Evolutionary conservation across 1,284 basidiomycete species (phyloP), one percentile per base, ranked within the genome.

Genomic region (Sporisorium iseilematis-ciliati): DNA sequence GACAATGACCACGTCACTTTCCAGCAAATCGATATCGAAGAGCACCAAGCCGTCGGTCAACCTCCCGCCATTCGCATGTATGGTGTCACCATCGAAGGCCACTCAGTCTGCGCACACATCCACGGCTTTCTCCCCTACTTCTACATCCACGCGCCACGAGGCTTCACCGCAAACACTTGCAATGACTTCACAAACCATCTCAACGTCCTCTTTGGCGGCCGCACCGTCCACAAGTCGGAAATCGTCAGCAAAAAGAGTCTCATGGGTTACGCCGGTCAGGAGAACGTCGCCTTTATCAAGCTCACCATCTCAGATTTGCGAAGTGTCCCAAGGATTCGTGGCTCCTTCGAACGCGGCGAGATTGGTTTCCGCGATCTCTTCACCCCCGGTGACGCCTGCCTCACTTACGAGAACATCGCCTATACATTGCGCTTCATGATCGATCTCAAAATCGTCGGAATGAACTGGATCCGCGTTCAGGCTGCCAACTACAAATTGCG

Each of bases 391-490:
- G 82, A 84, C 10, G 50, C 62, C n/a, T 46, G 62, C 55, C 68
- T 83, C 25, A 82, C 78, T 41, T 85, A 82, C 61, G 83, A 85
- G 49, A 84, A 85, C 57, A 81, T 85, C 57, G 81, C 80, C 5
- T 85, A 84, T 57, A 76, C 82, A 0, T 55, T 85, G 23, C 80
- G 83, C 42, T 85, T 85, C 74, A 85, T 85, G 83, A 83, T 85
- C 70, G 83, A 85, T 55, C 68, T 65, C 41, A 68, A 83, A 56
- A 83, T 85, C 50, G 82, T 85, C 45, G 83, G 83, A 20, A 85
- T 85, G 83, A 85, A 83, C 58, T 85, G 83, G 83, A 71, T 85
- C 23, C 63, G 78, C 18, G 60, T 84, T 43, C 62, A 75, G 31
- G 58, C 82, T 7, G 81, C 77, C 46, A 63, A 77, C 41, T 85